Base-by-base conservation (phyloP, 345 rosid species). In the Eucalyptus pauciflora region DNA sequence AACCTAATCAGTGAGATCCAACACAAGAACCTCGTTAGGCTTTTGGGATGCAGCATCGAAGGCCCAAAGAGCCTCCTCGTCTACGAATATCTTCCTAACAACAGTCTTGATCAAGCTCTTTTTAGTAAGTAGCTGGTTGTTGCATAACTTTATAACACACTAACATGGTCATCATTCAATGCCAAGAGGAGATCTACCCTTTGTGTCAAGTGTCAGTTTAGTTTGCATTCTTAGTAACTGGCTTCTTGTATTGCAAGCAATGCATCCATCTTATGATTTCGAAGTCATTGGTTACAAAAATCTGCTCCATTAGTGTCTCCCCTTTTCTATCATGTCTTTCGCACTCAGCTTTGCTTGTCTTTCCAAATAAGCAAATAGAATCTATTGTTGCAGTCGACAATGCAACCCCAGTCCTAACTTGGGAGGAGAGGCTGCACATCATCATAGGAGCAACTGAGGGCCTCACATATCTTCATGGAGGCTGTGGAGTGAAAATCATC, bases 41-140 rank as follows among this genome's bases (percentile, higher is more conserved):
- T 97, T 41, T 89, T 97, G 83, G 99, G 99, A 37, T 97, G 98
- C 88, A 95, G 97, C 91, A 95, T 96, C n/a, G 97, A 96, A 95
- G 99, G 99, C 52, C 98, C 95, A 1, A 96, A 96, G 76, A 95
- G 99, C 92, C 96, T 96, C 91, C 93, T 97, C 27, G 95, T 97
- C 76, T 96, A 97, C 22, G 99, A 97, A 89, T 96, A 94, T 90
- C 94, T 96, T 60, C 96, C 95, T 7, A 97, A 97, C 45, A 93
- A 93, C 88, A 95, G 98, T 90, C 97, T 97, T 2, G 97, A 96
- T 88, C 96, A 94, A 89, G 91, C 94, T 88, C 94, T 96, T 86
- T 97, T 97, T 52, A 85, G 99, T 96, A 87, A 91, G 94, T 52
- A 45, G 37, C 81, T 18, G 4, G 81, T 31, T 33, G 24, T 10